Conservation (phyloP, 345 rosid genomes). For the Gossypium mustelinum region DNA sequence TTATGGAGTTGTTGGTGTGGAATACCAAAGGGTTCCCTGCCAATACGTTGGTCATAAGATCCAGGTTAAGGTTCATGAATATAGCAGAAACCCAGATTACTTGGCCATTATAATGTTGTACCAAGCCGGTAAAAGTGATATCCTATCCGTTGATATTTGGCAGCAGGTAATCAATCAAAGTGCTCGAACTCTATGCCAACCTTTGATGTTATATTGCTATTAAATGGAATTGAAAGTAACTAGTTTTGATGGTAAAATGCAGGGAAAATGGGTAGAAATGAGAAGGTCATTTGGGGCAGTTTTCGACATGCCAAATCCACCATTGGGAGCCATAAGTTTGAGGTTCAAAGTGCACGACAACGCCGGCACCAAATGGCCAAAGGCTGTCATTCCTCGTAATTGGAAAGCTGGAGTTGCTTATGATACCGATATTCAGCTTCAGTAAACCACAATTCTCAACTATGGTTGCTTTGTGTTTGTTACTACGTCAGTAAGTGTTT, state of each 20-base stretch:
- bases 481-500: not conserved
- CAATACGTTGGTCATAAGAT: slow-evolving; percentile 42
- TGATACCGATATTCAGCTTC: slow-evolving; percentile 48
- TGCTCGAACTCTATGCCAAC: not conserved
- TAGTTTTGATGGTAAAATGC: not conserved
- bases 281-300: slow-evolving; percentile 68
- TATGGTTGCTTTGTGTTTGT: not conserved
- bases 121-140: slow-evolving; percentile 48
- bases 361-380: slow-evolving; percentile 47
- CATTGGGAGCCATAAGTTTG: slow-evolving; percentile 42
- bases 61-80: slow-evolving; percentile 59
- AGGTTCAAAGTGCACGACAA: slow-evolving; percentile 52
- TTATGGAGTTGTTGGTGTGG: slow-evolving; percentile 67
- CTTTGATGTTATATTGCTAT: not conserved
- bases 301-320: slow-evolving; percentile 58
- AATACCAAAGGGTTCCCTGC: slow-evolving; percentile 70
- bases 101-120: slow-evolving; percentile 55
- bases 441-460: slow-evolving; percentile 13
- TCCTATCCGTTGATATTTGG: slow-evolving; percentile 59
- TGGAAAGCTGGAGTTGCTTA: slow-evolving; percentile 70
- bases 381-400: slow-evolving; percentile 49
- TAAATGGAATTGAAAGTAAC: not conserved
- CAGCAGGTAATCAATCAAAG: slow-evolving; percentile 33
- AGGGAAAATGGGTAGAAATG: slow-evolving; percentile 74
- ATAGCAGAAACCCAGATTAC: slow-evolving; percentile 59